Conservation (phyloP, 768 basidiomycete species). For the Lactifluus hygrophoroides region DNA sequence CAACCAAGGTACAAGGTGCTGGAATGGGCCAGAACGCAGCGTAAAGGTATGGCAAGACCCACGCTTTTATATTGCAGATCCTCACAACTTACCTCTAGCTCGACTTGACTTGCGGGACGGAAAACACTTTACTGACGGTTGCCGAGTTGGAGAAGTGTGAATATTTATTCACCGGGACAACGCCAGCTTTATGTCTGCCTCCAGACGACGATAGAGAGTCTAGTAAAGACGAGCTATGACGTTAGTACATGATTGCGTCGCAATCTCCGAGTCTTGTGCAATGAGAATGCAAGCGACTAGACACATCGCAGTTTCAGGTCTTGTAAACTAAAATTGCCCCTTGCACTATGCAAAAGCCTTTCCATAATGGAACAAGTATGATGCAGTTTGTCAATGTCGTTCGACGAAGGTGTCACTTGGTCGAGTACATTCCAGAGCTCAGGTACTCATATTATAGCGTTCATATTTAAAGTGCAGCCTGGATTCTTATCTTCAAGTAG, state of each 20-base stretch:
- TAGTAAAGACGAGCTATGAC: slow-evolving; percentile 28
- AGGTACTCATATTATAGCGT: no score
- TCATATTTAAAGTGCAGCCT: no score
- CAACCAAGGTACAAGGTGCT: slow-evolving; percentile 79
- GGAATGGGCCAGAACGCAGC: slow-evolving; percentile 91
- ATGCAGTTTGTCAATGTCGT: not conserved
- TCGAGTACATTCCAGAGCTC: not conserved
- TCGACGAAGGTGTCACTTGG: not conserved
- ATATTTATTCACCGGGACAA: slow-evolving; percentile 79
- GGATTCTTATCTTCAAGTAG: not conserved
- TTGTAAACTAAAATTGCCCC: not conserved
- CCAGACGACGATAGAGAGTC: slow-evolving; percentile 33
- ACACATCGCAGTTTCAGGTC: not conserved
- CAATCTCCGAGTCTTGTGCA: no score
- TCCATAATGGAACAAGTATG: not conserved
- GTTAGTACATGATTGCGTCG: not conserved
- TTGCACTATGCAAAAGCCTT: not conserved
- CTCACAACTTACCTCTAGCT: slow-evolving; percentile 41
- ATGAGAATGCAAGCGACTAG: not conserved
- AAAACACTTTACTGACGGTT: slow-evolving; percentile 71
- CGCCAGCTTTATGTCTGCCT: slow-evolving; percentile 74
- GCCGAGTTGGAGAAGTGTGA: slow-evolving; percentile 95
- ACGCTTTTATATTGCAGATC: not conserved
- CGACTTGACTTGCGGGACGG: slow-evolving; percentile 72
- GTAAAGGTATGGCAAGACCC: slow-evolving; percentile 46